Evolutionary conservation across 2,329 filamentous ascomycete species (phyloP).

Genomic region (Camptophora hylomeconis): DNA sequence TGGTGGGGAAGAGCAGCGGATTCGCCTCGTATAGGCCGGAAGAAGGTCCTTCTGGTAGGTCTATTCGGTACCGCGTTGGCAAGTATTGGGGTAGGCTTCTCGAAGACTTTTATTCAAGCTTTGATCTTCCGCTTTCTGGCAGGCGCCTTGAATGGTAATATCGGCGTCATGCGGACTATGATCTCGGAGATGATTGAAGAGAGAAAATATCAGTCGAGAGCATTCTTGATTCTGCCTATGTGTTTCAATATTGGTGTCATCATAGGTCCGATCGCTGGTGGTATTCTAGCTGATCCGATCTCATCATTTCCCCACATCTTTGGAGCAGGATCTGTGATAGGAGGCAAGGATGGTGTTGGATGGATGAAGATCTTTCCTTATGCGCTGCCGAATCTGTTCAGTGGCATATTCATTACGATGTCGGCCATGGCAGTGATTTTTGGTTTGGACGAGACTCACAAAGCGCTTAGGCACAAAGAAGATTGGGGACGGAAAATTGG

Average conservation of each 20-base stretch:
- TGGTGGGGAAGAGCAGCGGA: conserved; percentile 64
- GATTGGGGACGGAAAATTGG: conserved; percentile 30
- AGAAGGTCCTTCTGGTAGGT: conserved; percentile 65
- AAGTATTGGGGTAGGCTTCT: conserved; percentile 57
- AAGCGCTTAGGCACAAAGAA: conserved; percentile 24
- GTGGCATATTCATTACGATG: conserved; percentile 44
- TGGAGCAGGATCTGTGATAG: conserved; percentile 44
- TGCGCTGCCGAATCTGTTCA: conserved; percentile 56
- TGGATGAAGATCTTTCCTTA: conserved; percentile 58
- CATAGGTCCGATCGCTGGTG: conserved; percentile 48
- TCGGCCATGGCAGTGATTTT: conserved; percentile 46
- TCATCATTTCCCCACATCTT: conserved; percentile 50
- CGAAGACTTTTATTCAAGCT: conserved; percentile 47
- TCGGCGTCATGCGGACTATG: conserved; percentile 50
- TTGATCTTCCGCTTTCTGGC: conserved; percentile 54
- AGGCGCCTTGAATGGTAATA: conserved; percentile 56
- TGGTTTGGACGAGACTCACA: conserved; percentile 49
- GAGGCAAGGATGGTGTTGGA: conserved; percentile 43
- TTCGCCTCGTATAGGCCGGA: conserved; percentile 55
- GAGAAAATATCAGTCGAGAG: conserved; percentile 33
- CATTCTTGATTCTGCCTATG: conserved; percentile 51
- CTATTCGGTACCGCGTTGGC: conserved; percentile 55
- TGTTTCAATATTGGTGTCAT: conserved; percentile 56
- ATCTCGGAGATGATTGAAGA: conserved; percentile 48
- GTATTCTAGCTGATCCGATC: conserved; percentile 54